Conservation (phyloP, 2,329 filamentous ascomycete genomes). For the Phyllosticta paracitricarpa region DNA sequence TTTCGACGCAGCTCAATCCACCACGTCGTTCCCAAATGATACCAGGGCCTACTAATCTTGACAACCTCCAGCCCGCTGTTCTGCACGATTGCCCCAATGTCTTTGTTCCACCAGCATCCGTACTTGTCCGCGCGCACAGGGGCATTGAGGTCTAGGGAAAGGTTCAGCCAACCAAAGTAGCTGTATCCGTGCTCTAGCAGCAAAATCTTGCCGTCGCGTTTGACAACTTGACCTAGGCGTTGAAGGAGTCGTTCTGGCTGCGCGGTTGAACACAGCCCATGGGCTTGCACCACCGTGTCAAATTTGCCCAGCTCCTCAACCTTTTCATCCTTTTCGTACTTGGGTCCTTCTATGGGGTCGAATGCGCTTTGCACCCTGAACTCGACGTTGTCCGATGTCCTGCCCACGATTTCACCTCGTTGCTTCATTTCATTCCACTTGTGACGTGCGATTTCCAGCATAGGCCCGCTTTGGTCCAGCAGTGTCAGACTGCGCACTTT, state of each 20-base stretch:
- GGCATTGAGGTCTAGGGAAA: slow-evolving; percentile 35
- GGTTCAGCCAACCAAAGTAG: slow-evolving; percentile 39
- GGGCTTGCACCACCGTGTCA: slow-evolving; percentile 42
- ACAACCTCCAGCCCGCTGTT: slow-evolving; percentile 40
- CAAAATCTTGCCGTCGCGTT: slow-evolving; percentile 36
- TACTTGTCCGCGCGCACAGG: slow-evolving; percentile 38
- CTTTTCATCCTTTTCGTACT: slow-evolving; percentile 15
- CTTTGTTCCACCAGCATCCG: slow-evolving; percentile 45
- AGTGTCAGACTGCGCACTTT: slow-evolving; percentile 35
- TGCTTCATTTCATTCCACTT: slow-evolving; percentile 38
- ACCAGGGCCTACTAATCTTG: slow-evolving; percentile 27
- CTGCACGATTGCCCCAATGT: slow-evolving; percentile 39
- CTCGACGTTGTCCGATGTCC: slow-evolving; percentile 13
- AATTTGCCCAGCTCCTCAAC: slow-evolving; percentile 18
- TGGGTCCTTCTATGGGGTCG: slow-evolving; percentile 32
- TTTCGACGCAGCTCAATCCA: slow-evolving; percentile 31
- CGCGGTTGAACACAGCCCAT: slow-evolving; percentile 41
- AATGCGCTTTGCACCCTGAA: slow-evolving; percentile 37
- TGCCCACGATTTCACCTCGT: neutral
- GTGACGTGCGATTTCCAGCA: slow-evolving; percentile 38
- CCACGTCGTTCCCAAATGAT: slow-evolving; percentile 41
- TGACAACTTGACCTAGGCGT: slow-evolving; percentile 34
- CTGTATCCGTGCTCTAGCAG: slow-evolving; percentile 42
- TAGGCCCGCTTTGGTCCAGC: slow-evolving; percentile 37
- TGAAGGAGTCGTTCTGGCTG: slow-evolving; percentile 34